Base-by-base conservation (phyloP, 2,329 filamentous ascomycete genomes). In the Fusarium pseudoanthophilum region DNA sequence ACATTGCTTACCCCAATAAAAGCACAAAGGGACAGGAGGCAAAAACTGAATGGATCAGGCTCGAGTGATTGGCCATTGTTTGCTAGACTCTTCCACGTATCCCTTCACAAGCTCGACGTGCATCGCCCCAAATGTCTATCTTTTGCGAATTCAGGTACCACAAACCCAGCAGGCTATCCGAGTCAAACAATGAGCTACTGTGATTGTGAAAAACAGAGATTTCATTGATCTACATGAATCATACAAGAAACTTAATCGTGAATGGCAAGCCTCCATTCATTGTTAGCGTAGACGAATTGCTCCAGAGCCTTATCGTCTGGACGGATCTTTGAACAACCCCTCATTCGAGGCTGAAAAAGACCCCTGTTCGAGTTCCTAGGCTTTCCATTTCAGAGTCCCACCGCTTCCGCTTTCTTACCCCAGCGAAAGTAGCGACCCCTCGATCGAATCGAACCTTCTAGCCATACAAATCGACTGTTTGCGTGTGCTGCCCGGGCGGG, bases 71-170 rank as follows among this genome's bases (percentile, higher is more conserved):
- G 76, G 76, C 48, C 30, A 51, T 60, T 52, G 57, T 43, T 60
- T 77, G 62, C 76, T 71, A 74, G 71, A 78, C 67, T 43, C 66
- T 78, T 77, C 71, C 73, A 78, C 59, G 67, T 72, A 61, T 34
- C 46, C 49, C 51, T 66, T 66, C 56, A 40, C 51, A 57, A 69
- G 46, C 56, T 71, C 56, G 18, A 70, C 43, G 39, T 60, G 60
- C 51, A 67, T 70, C 64, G 64, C 72, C 72, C 72, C 72, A 67
- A 55, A 48, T 30, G 63, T 56, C 71, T 37, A 52, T 68, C 45
- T 60, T 56, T 68, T 74, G 62, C 71, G 71, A 64, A 42, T 60
- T 53, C 62, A 73, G 71, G 70, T 73, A 73, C 70, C 70, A 70
- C 57, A 71, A 67, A 51, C 49, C 34, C 26, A 36, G 13, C 18